Evolutionary conservation across 257 asterid genomes (phyloP), one percentile per base, ranked within the genome.

Genomic region (Rehmannia glutinosa): DNA sequence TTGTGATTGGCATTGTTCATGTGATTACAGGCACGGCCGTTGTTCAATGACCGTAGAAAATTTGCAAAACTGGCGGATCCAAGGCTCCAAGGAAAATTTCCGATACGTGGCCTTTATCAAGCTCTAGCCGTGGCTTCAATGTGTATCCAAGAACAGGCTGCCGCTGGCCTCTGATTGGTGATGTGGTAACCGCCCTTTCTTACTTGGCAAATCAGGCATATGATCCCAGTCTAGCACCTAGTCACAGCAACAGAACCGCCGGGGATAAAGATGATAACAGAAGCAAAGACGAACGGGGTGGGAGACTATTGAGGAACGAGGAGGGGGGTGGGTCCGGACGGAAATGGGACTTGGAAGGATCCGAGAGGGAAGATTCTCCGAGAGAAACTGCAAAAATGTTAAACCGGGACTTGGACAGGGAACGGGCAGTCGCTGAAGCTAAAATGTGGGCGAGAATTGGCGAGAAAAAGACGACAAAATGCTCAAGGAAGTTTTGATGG

Each of bases 361-460:
- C 87, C 0, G 97, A 94, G 80, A 88, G 74, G 69, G 97, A 91
- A 10, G 96, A 91, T 28, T 88, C 97, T 19, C 96, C 96, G 0
- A 76, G 78, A 71, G 96, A 93, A 73, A 84, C 89, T 2, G 88
- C 81, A 0, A 86, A 77, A 76, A 83, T 73, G 79, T 62, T 89
- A 39, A 87, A 84, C 78, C 77, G 91, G 69, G 98, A 87, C 60
- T 63, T 83, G 62, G 97, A 90, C 39, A 77, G 97, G 68, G 99
- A 91, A 78, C 81, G 99, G 6, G 99, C 99, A 2, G 97, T 91
- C 15, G 97, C 99, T 0, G 99, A 94, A 75, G 99, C 97, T 10
- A 94, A 94, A 75, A 87, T 91, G 99, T 94, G 99, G 99, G 99
- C 2, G 97, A 93, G 33, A 93, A 93, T 69, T 87, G 89, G 96